Evolutionary conservation across 495 filamentous ascomycete genomes (phyloP).

Genomic region (Talaromyces wortmannii): DNA sequence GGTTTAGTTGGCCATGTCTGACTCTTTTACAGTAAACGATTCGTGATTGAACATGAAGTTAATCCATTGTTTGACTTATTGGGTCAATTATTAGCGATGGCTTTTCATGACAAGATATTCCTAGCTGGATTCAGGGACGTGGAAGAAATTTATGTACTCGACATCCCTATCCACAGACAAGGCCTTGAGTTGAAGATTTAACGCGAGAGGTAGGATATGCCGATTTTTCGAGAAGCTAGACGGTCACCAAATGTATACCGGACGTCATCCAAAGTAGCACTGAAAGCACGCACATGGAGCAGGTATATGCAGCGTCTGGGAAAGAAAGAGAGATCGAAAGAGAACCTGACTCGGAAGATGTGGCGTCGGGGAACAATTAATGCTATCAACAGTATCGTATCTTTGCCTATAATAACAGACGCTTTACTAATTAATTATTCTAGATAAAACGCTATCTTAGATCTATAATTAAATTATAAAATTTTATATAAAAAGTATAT

Average conservation of each 20-base stretch:
- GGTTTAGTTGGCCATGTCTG: no score
- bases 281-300: slow-evolving; percentile 6
- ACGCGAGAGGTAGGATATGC: slow-evolving; percentile 4
- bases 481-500: no score
- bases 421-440: slow-evolving; percentile 1
- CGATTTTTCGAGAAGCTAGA: slow-evolving; percentile 7
- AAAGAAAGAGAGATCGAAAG: slow-evolving; percentile 1
- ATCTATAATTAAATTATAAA: slow-evolving; percentile 9
- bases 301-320: slow-evolving; percentile 7
- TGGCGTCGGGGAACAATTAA: slow-evolving; percentile 7
- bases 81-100: slow-evolving; percentile 5
- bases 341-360: slow-evolving; percentile 7
- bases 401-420: not conserved
- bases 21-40: slow-evolving; percentile 6
- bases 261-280: no score
- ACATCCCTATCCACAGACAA: slow-evolving; percentile 4
- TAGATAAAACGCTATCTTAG: slow-evolving; percentile 2
- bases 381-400: slow-evolving; percentile 8
- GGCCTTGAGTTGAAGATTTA: slow-evolving; percentile 8
- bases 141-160: slow-evolving; percentile 7
- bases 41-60: slow-evolving; percentile 9
- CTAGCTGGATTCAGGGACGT: slow-evolving; percentile 4
- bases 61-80: slow-evolving; percentile 9
- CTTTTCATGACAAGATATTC: slow-evolving; percentile 7
- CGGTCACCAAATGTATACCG: no score